Evolutionary conservation across 2,329 filamentous ascomycete species (phyloP).

Genomic region (Colletotrichum neosansevieriae): DNA sequence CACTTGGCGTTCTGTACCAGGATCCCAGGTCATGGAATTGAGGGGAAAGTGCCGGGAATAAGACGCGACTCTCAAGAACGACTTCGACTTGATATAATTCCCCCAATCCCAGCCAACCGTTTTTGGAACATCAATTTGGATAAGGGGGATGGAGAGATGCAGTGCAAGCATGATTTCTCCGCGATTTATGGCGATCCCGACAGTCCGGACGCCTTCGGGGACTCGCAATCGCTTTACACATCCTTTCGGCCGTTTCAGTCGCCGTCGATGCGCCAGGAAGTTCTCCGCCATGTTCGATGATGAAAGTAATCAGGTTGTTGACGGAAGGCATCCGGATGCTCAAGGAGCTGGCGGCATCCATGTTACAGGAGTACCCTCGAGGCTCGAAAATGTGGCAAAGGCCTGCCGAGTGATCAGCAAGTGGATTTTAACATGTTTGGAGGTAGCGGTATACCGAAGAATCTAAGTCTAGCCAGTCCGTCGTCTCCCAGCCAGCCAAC

Average conservation of each 20-base stretch:
- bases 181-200: background rate
- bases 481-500: constrained; percentile 46
- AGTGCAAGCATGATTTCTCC: background rate
- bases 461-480: constrained; percentile 48
- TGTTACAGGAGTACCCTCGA: constrained; percentile 34
- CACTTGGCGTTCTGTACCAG: background rate
- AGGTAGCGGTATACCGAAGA: constrained; percentile 43
- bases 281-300: too few species aligned
- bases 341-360: constrained; percentile 34
- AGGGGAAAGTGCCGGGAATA: background rate
- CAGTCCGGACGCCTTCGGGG: background rate
- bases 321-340: background rate
- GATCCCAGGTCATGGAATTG: background rate
- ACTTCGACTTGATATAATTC: background rate
- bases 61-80: background rate
- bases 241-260: background rate
- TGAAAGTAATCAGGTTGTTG: background rate
- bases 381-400: constrained; percentile 39
- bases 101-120: background rate
- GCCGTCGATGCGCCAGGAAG: background rate
- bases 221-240: background rate
- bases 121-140: background rate
- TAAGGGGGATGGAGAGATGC: background rate
- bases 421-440: background rate
- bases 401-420: constrained; percentile 36